A percentile compares a stretch with the other conserved stretches of the same genome.
These are phyloP conservation scores for Solanum pimpinellifolium DNA, from an alignment of 257 asterid species.

Conservation along the genomic window DNA sequence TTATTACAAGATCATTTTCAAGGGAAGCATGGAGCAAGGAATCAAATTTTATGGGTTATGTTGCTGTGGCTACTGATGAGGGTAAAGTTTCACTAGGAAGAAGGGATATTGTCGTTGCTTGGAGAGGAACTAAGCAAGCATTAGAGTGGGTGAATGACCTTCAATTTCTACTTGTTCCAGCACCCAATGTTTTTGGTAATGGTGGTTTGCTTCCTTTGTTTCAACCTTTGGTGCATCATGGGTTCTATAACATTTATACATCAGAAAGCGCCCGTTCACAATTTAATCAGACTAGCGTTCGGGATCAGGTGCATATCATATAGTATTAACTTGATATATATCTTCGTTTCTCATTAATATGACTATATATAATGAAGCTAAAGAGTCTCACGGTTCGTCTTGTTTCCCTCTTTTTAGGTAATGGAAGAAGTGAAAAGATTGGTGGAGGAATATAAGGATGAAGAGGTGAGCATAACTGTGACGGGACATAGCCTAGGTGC, in stretches of 20 bases:
- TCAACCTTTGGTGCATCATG: not conserved
- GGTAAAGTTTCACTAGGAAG: not conserved
- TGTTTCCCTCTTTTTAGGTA: too few relatives aligned
- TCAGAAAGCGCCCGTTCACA: not conserved
- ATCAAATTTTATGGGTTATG: constrained; percentile 49
- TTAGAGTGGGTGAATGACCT: not conserved
- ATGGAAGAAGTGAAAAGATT: too few relatives aligned
- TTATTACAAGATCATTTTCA: constrained; percentile 47
- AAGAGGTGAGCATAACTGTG: too few relatives aligned
- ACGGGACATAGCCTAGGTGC: too few relatives aligned
- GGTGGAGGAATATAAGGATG: too few relatives aligned
- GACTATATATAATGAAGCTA: too few relatives aligned
- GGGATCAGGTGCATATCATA: not conserved
- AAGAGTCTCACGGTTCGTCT: too few relatives aligned
- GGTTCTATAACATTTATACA: not conserved
- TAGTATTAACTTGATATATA: too few relatives aligned
- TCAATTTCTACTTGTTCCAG: not conserved
- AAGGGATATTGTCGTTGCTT: not conserved
- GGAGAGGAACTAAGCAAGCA: not conserved
- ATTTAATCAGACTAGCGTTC: not conserved
- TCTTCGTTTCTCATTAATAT: too few relatives aligned
- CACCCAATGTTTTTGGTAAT: not conserved
- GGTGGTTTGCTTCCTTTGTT: not conserved
- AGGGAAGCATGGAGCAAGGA: constrained; percentile 75
- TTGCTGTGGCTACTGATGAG: not conserved